Evolutionary conservation across 176 grass and related monocot genomes (phyloP), one percentile per base, ranked within the genome.

Genomic region (Themeda triandra): DNA sequence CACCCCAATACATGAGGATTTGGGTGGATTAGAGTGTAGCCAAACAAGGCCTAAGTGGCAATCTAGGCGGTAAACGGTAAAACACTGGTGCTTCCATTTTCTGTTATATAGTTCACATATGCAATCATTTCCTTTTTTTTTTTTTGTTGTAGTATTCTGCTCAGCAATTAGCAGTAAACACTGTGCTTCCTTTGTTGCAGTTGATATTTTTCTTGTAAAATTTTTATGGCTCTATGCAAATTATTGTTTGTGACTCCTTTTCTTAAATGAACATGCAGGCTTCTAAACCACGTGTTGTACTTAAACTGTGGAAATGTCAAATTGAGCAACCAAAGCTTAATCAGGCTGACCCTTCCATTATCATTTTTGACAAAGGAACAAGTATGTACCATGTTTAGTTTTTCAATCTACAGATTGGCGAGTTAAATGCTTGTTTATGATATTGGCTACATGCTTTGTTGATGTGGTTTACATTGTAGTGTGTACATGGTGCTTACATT

Each of bases 271-370:
- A 56, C 46, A 85, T 64, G 36, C 84, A 93, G 94, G 85, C 83
- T 73, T 83, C 92, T 63, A 92, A 82, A 86, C 96, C 90, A 32
- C 90, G 79, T 73, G 82, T 18, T 78, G 84, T 92, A 80, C 53
- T 99, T 79, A 86, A 88, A 73, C 90, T 99, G 75, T 94, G 88
- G 89, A 94, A 92, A 92, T 91, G 75, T 85, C 87, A 92, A 66
- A 77, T 99, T 73, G 93, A 94, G 37, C 82, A 92, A 83, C 93
- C 96, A 80, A 96, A 94, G 74, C 88, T 92, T 80, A 94, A 81
- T 79, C 88, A 84, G 81, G 64, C 86, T 67, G 91, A 99, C 66
- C 93, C 91, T 54, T 83, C 83, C 31, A 63, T 96, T 27, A 51
- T 85, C 80, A 89, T 99, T 83, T 74, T 94, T 74, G 97, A 96